Base-by-base conservation (phyloP, 2,329 filamentous ascomycete genomes). In the Phaeosphaeria sp. region DNA sequence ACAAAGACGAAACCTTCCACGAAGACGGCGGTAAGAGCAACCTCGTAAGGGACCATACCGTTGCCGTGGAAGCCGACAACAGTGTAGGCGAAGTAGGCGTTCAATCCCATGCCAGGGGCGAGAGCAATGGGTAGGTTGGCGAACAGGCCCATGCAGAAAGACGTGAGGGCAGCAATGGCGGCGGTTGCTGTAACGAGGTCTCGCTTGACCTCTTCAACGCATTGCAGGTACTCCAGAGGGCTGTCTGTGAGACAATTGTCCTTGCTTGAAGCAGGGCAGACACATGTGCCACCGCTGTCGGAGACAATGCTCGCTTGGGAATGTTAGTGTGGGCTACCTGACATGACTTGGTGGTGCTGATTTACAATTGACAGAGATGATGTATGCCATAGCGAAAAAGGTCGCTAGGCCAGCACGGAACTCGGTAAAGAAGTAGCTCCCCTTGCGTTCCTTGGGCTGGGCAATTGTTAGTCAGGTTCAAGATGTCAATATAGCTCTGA, bases 1-100 rank as follows among this genome's bases (percentile, higher is more conserved):
- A 96, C 86, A 78, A 96, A 96, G 60, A 96, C 88, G 75, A 91
- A 91, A 39, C 92, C 92, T 77, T 96, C 92, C 15, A 95, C 89
- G 73, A 96, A 96, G 64, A 95, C 92, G 53, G 92, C 92, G 3
- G 92, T 95, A 39, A 96, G 80, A 33, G 92, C 92, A 43, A 93
- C 84, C 52, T 85, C 77, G 73, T 91, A 96, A 1, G 91, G 87
- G 8, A 96, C 88, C 36, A 84, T 66, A 69, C 91, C 91, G 21
- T 82, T 84, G 44, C 92, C 92, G 73, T 93, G 89, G 69, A 82
- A 87, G 3, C 92, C 92, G 55, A 96, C 92, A 45, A 92, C 89
- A 0, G 87, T 90, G 73, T 91, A 96, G 24, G 92, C 86, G 72
- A 96, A 96, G 76, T 96, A 96, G 18, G 92, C 92, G 72, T 96